phyloP scores from a whole-genome alignment of 75 land plant genomes.

The Larix kaempferi region DNA sequence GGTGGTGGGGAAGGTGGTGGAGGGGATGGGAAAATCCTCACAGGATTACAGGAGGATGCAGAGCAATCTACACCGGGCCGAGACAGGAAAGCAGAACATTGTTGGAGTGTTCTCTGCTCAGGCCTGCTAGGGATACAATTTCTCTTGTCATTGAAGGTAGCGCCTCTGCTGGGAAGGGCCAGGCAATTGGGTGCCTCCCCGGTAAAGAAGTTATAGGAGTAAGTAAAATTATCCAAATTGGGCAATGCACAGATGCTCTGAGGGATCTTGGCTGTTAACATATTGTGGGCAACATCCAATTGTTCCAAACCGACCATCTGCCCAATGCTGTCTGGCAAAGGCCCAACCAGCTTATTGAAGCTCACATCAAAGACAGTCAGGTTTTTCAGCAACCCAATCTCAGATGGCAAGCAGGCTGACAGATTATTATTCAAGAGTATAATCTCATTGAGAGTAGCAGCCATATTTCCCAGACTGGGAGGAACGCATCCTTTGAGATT shows the following conservation, averaged over 20 bases:
- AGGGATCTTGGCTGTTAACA: conserved; percentile 63
- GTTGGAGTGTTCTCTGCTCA: conserved; percentile 27
- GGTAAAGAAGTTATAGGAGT: conserved; percentile 69
- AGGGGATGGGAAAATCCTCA: background rate
- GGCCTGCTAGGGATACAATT: conserved; percentile 55
- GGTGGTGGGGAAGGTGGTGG: conserved; percentile 1
- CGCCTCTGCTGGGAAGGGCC: conserved; percentile 17
- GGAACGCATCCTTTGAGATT: conserved; percentile 37
- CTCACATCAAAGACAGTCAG: conserved; percentile 42
- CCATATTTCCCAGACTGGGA: conserved; percentile 28
- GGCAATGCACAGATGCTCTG: conserved; percentile 55
- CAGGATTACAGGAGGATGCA: conserved; percentile 5
- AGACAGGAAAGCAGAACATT: conserved; percentile 27
- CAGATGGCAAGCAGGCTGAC: conserved; percentile 23
- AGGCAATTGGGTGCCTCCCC: conserved; percentile 54
- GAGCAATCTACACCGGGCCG: conserved; percentile 15
- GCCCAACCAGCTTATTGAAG: conserved; percentile 32
- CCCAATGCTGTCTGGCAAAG: conserved; percentile 31
- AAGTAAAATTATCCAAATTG: conserved; percentile 48
- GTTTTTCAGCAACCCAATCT: conserved; percentile 24
- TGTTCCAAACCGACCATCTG: conserved; percentile 49
- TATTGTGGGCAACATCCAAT: conserved; percentile 67
- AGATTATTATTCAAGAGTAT: conserved; percentile 18
- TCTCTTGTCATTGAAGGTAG: conserved; percentile 22
- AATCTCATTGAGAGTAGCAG: conserved; percentile 31